These are phyloP conservation scores for Botrytis tulipae DNA, from an alignment of 2,329 filamentous ascomycete species.

Conservation along the genomic window DNA sequence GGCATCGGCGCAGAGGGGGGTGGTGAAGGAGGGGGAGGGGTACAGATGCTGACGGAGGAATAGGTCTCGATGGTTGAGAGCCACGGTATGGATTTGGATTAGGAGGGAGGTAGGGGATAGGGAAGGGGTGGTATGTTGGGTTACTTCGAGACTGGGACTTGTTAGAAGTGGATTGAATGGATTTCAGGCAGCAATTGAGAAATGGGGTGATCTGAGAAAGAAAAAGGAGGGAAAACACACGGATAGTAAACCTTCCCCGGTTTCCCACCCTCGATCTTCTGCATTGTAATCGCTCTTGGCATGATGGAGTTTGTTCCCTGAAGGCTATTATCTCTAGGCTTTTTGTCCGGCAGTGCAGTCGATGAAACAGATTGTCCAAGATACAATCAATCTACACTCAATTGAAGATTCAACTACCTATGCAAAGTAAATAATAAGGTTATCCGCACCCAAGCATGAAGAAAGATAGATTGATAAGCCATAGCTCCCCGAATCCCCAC, in stretches of 20 bases:
- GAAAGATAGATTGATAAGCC: neutral
- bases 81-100: conserved; percentile 72
- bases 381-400: neutral
- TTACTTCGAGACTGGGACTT: conserved; percentile 49
- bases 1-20: conserved; percentile 80
- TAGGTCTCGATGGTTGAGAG: conserved; percentile 92
- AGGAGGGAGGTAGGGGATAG: conserved; percentile 68
- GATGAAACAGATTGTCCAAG: neutral
- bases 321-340: neutral
- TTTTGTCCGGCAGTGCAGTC: neutral
- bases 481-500: neutral
- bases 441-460: neutral
- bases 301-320: conserved; percentile 24
- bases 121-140: conserved; percentile 59
- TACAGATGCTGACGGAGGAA: conserved; percentile 93
- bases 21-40: conserved; percentile 75
- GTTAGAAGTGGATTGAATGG: neutral
- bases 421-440: neutral
- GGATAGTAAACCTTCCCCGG: conserved; percentile 88
- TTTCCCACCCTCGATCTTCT: conserved; percentile 69
- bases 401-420: neutral
- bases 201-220: conserved; percentile 31
- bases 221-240: conserved; percentile 56
- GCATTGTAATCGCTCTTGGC: conserved; percentile 44
- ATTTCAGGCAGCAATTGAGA: conserved; percentile 19